Base-by-base conservation (phyloP, 331 rosid species). In the Stylosanthes scabra region DNA sequence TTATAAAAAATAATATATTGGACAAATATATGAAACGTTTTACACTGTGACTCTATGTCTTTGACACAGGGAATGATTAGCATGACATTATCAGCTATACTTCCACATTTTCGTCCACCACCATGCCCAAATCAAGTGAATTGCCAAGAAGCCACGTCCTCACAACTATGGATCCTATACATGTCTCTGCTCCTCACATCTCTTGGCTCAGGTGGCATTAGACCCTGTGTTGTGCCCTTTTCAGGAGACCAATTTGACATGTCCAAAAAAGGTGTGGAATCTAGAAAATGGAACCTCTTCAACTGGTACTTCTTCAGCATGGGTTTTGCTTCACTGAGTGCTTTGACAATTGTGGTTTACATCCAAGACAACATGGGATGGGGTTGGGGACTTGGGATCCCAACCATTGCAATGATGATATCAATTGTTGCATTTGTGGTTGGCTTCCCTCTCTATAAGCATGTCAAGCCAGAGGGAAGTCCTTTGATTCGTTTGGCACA, bases 351-450 rank as follows among this genome's bases (percentile, higher is more conserved):
- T 54, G 96, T 93, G 60, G 93, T 93, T 34, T 93, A 87, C 58
- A 74, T 90, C 51, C 98, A 93, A 79, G 98, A 93, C 41, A 84
- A 87, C 14, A 86, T 86, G 20, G 90, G 96, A 0, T 93, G 97
- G 97, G 97, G 88, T 1, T 90, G 88, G 93, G 98, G 98, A 1
- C 72, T 90, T 52, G 98, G 90, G 5, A 77, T 90, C 11, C 98
- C 98, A 4, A 85, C 98, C 29, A 63, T 88, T 11, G 91, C 83
- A 56, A 93, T 90, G 97, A 27, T 86, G 11, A 14, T 90, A 10
- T 93, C 98, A 3, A 60, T 90, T 31, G 40, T 87, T 0, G 77
- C 85, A 25, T 93, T 93, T 74, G 78, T 90, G 4, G 29, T 87
- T 27, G 98, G 98, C 27, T 82, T 89, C 12, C 89, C 91, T 1